phyloP scores from a whole-genome alignment of 306 rosid species.

The Glycyrrhiza uralensis region DNA sequence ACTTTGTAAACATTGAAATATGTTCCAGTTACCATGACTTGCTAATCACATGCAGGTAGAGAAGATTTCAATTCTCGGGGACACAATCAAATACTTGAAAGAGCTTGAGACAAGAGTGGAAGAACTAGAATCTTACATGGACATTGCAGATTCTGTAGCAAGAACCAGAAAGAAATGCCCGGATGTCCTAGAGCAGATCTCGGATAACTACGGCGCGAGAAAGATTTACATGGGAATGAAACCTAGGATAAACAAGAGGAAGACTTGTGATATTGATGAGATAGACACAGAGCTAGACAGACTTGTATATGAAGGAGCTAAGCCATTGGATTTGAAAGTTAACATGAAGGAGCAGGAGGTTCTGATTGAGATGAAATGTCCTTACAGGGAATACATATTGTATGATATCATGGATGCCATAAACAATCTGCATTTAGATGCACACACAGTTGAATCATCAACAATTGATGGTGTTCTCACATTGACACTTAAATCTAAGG shows the following conservation, averaged over 20 bases:
- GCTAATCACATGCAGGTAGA: constrained; percentile 43
- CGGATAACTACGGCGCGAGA: constrained; percentile 46
- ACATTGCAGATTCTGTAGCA: constrained; percentile 41
- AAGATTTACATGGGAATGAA: constrained; percentile 38
- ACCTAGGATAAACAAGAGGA: constrained; percentile 59
- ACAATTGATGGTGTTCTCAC: constrained; percentile 58
- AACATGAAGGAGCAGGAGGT: constrained; percentile 58
- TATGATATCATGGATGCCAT: constrained; percentile 71
- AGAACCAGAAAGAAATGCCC: constrained; percentile 44
- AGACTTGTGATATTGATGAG: constrained; percentile 54
- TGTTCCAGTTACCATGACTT: neutral
- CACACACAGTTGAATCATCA: constrained; percentile 69
- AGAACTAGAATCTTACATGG: constrained; percentile 69
- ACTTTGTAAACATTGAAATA: neutral
- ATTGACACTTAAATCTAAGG: constrained; percentile 77
- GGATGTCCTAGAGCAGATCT: constrained; percentile 57
- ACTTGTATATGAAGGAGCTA: constrained; percentile 26
- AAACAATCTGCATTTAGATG: constrained; percentile 62
- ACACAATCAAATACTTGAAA: constrained; percentile 67
- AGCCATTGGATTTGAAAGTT: constrained; percentile 52
- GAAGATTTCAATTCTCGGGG: constrained; percentile 56
- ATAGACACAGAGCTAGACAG: constrained; percentile 32
- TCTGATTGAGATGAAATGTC: constrained; percentile 70
- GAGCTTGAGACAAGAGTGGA: constrained; percentile 70
- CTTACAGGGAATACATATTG: constrained; percentile 69